Evolutionary conservation across 192 early-diverging fungal genomes (phyloP).

Genomic region (Backusella macrospora): DNA sequence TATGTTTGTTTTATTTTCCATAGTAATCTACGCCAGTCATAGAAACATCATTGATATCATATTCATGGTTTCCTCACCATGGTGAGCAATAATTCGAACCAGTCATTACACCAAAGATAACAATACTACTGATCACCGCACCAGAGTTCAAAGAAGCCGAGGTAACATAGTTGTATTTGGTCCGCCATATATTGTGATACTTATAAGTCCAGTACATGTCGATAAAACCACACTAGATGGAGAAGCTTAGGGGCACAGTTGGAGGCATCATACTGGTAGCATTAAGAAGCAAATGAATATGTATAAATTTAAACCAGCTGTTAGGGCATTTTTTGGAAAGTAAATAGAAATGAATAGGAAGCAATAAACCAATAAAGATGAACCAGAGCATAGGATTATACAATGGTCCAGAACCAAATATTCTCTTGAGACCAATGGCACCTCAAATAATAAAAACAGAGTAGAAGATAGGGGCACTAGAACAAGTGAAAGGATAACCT

Average conservation of each 20-base stretch:
- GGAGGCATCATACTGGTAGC: slow-evolving; percentile 59
- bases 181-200: slow-evolving; percentile 58
- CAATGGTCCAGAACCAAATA: slow-evolving; percentile 56
- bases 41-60: no score
- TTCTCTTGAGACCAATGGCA: slow-evolving; percentile 66
- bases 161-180: slow-evolving; percentile 71
- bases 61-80: no score
- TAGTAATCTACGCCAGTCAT: no score
- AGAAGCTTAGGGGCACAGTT: slow-evolving; percentile 49
- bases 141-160: slow-evolving; percentile 59
- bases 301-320: slow-evolving; percentile 49
- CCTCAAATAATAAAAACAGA: slow-evolving; percentile 76
- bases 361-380: slow-evolving; percentile 55
- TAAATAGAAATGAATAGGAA: slow-evolving; percentile 61
- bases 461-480: slow-evolving; percentile 60
- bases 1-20: no score
- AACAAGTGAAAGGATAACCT: slow-evolving; percentile 51
- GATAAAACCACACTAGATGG: slow-evolving; percentile 55
- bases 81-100: slow-evolving; percentile 28
- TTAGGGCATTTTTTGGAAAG: slow-evolving; percentile 54
- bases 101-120: slow-evolving; percentile 50
- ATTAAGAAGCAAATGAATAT: slow-evolving; percentile 58
- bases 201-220: slow-evolving; percentile 56
- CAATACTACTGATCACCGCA: slow-evolving; percentile 45
- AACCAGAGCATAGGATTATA: slow-evolving; percentile 47